Percentiles rank a stretch among this genome's conserved stretches.
These are phyloP conservation scores for Aegilops longissima DNA, from an alignment of 176 grass and related monocot species.

Conservation along the genomic window DNA sequence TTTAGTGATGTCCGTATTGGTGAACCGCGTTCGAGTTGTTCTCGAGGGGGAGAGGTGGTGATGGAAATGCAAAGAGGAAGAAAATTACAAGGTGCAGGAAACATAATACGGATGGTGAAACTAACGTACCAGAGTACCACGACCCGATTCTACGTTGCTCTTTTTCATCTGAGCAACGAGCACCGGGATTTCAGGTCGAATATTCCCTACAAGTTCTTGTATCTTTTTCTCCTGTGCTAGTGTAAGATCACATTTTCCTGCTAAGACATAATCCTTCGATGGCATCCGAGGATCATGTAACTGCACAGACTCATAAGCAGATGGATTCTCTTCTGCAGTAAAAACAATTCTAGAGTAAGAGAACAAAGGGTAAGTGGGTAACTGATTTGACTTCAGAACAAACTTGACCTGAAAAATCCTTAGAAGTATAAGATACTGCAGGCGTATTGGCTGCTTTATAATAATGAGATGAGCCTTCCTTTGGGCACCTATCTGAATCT, in stretches of 20 bases:
- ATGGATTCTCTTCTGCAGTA: neutral
- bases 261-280: neutral
- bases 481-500: no score
- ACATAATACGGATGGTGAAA: neutral
- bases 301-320: neutral
- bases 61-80: no score
- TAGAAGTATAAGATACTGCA: neutral
- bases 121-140: neutral
- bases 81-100: no score
- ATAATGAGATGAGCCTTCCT: no score
- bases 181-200: neutral
- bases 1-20: no score
- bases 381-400: neutral
- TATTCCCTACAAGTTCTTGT: neutral
- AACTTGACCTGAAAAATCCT: slow-evolving; percentile 35
- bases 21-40: no score
- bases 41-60: no score
- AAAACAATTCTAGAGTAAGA: neutral
- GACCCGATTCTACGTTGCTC: neutral
- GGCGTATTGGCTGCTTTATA: no score
- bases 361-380: neutral
- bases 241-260: slow-evolving; percentile 5
- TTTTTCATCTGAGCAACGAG: slow-evolving; percentile 29
- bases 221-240: neutral
- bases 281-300: neutral